phyloP scores from a whole-genome alignment of 2,329 filamentous ascomycete genomes.

The Teratosphaeria epicoccoides region DNA sequence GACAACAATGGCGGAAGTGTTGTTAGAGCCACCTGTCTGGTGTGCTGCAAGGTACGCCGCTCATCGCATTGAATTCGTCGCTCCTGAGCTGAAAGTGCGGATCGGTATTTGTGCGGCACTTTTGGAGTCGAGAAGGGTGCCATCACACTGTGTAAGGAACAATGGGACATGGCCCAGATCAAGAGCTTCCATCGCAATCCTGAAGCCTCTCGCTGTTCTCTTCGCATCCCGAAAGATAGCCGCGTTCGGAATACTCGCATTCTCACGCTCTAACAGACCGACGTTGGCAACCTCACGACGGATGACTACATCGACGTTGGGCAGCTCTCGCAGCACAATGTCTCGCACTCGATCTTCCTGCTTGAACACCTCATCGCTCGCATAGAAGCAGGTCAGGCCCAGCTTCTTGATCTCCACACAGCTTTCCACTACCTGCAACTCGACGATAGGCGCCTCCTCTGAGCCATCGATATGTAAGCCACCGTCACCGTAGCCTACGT shows the following conservation, averaged over 20 bases:
- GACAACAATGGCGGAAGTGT: conserved; percentile 41
- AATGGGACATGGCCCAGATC: conserved; percentile 35
- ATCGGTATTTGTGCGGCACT: conserved; percentile 40
- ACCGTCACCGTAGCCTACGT: conserved; percentile 37
- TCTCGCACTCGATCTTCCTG: conserved; percentile 43
- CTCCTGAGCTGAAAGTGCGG: conserved; percentile 41
- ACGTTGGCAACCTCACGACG: conserved; percentile 42
- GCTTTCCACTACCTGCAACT: conserved; percentile 35
- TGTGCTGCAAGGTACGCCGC: conserved; percentile 45
- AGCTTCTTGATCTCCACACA: conserved; percentile 35
- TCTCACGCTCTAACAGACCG: conserved; percentile 42
- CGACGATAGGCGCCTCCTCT: conserved; percentile 32
- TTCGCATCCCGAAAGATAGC: conserved; percentile 38
- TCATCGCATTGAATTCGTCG: conserved; percentile 45
- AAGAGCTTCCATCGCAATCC: conserved; percentile 35
- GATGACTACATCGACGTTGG: conserved; percentile 40
- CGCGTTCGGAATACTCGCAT: conserved; percentile 42
- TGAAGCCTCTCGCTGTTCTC: conserved; percentile 36
- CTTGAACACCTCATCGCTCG: conserved; percentile 45
- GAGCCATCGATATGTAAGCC: conserved; percentile 37
- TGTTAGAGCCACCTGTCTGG: conserved; percentile 17
- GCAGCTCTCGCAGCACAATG: conserved; percentile 39
- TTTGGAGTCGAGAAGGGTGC: conserved; percentile 38
- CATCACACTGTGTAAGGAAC: conserved; percentile 45
- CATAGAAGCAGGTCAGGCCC: conserved; percentile 43